Evolutionary conservation across 257 asterid species (phyloP).

Genomic region (Solanum acaule): DNA sequence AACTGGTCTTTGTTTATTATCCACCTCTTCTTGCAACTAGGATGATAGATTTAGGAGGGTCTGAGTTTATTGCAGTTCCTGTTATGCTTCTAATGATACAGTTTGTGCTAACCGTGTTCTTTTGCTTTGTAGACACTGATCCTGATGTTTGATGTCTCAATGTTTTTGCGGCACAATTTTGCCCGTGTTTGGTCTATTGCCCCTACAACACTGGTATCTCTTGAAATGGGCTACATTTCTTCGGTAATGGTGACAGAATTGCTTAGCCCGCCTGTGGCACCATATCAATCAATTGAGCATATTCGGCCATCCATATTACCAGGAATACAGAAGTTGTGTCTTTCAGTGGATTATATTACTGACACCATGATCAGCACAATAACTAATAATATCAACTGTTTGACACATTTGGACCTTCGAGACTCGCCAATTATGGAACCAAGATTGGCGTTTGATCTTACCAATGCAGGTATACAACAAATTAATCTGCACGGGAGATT

Average conservation of each 20-base stretch:
- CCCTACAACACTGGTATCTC: conserved; percentile 56
- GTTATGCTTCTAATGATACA: neutral
- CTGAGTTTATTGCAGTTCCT: neutral
- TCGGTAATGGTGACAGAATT: conserved; percentile 77
- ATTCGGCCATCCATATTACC: conserved; percentile 46
- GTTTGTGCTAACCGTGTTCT: conserved; percentile 12
- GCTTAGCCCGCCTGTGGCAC: conserved; percentile 56
- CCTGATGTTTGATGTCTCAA: conserved; percentile 85
- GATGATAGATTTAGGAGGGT: neutral
- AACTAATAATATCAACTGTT: conserved; percentile 40
- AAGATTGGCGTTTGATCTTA: conserved; percentile 71
- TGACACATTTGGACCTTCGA: conserved; percentile 85
- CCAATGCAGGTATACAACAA: conserved; percentile 86
- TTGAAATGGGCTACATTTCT: conserved; percentile 82
- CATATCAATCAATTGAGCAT: conserved; percentile 30
- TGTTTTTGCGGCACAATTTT: conserved; percentile 63
- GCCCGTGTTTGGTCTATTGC: conserved; percentile 79
- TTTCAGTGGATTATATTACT: conserved; percentile 85
- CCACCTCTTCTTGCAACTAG: neutral
- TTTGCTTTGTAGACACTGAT: conserved; percentile 59
- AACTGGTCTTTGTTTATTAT: neutral
- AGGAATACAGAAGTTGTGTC: conserved; percentile 59
- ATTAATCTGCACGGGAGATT: conserved; percentile 73
- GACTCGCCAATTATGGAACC: conserved; percentile 93
- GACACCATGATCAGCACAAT: conserved; percentile 77